These are phyloP conservation scores for Claviceps capensis DNA, from an alignment of 2,329 filamentous ascomycete species.

Conservation along the genomic window DNA sequence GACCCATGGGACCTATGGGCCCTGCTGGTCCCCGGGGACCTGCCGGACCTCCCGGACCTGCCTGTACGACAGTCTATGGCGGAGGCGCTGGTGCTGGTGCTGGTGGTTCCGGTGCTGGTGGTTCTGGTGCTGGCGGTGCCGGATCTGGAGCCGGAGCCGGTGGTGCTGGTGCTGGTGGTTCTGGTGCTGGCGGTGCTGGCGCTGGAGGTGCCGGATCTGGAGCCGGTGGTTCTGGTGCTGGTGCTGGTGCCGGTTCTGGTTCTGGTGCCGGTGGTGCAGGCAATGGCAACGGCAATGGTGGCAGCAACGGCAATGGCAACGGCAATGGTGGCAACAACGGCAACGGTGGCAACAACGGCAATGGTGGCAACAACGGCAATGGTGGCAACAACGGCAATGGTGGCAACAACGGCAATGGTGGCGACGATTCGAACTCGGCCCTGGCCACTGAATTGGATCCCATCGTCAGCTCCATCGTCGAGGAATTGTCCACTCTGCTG, in stretches of 20 bases:
- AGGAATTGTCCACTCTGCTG: background rate
- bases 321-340: background rate
- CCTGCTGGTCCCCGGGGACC: background rate
- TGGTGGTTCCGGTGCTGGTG: too few species aligned
- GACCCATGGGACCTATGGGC: background rate
- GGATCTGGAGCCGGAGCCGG: too few species aligned
- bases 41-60: background rate
- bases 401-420: background rate
- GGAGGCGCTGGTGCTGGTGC: background rate
- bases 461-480: background rate
- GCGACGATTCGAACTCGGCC: background rate
- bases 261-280: background rate
- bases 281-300: background rate
- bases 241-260: background rate
- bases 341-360: background rate
- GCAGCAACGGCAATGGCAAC: background rate
- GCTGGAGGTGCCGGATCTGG: background rate
- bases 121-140: background rate
- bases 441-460: too few species aligned
- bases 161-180: background rate
- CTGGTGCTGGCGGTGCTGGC: background rate
- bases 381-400: background rate
- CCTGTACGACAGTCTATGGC: too few species aligned
- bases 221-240: background rate
- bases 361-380: background rate